Percentiles rank a stretch among this genome's conserved stretches.
These are phyloP conservation scores for Phytomonas serpens DNA, from an alignment of 208 protist genomes.

Conservation along the genomic window DNA sequence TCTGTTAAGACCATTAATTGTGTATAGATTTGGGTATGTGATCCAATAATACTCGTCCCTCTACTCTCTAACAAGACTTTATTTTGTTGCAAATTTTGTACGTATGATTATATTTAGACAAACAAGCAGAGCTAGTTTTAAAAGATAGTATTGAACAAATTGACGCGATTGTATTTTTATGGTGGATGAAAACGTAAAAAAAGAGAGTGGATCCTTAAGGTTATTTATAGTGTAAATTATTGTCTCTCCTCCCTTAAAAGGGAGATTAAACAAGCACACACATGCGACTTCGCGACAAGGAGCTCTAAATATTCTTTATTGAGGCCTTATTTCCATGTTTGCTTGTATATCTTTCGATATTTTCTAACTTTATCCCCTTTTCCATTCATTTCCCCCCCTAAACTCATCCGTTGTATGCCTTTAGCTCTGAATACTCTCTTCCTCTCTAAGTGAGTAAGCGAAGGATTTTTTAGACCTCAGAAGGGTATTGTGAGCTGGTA, in stretches of 20 bases:
- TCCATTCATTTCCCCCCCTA: conserved; percentile 5
- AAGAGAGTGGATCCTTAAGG: background rate
- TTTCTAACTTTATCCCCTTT: background rate
- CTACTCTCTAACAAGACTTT: background rate
- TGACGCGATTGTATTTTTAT: background rate
- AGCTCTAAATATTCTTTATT: background rate
- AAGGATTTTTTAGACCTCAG: background rate
- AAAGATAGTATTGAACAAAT: background rate
- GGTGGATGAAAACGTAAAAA: background rate
- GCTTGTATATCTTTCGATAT: background rate
- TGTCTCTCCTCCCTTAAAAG: background rate
- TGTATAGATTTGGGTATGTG: background rate
- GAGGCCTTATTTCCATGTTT: background rate
- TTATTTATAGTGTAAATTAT: background rate
- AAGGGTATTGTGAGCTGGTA: background rate
- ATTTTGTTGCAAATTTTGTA: background rate
- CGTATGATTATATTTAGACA: background rate
- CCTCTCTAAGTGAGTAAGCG: background rate
- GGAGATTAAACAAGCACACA: background rate
- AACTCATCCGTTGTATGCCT: background rate
- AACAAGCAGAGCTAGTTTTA: background rate
- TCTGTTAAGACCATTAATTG: background rate
- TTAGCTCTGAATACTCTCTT: background rate
- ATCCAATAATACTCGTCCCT: background rate
- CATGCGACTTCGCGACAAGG: background rate